Conservation (phyloP, 257 asterid species). For the Fraxinus cuspidata region DNA sequence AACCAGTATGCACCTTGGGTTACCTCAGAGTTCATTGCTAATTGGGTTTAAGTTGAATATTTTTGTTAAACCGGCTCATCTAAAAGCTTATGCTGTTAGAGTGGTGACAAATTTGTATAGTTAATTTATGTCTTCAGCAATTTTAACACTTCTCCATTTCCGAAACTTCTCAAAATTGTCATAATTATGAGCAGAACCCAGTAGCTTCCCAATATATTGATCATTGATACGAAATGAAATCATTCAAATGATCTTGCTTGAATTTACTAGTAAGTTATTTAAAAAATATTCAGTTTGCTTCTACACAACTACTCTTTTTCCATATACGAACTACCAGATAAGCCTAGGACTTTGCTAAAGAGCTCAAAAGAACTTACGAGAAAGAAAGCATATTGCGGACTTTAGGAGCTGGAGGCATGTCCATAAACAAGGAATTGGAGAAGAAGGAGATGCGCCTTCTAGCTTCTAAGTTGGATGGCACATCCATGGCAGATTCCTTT, state of each 20-base stretch:
- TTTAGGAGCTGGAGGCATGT: slow-evolving; percentile 97
- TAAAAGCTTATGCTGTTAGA: slow-evolving; percentile 10
- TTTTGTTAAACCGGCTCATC: neutral
- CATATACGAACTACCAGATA: slow-evolving; percentile 12
- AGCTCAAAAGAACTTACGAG: slow-evolving; percentile 67
- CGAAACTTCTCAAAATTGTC: neutral
- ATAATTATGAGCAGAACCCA: neutral
- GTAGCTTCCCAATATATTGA: neutral
- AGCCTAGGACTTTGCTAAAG: neutral
- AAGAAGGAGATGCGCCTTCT: slow-evolving; percentile 96
- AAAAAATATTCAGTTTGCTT: neutral
- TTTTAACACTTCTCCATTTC: neutral
- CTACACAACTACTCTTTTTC: neutral
- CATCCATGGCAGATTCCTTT: slow-evolving; percentile 99
- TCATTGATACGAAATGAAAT: neutral
- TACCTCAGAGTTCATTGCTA: neutral
- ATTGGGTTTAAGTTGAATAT: neutral
- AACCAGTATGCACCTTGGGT: neutral
- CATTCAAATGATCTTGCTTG: neutral
- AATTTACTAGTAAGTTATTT: neutral
- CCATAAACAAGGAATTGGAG: slow-evolving; percentile 98
- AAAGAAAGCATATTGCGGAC: slow-evolving; percentile 98
- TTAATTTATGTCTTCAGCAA: slow-evolving; percentile 4
- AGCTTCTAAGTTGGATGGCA: slow-evolving; percentile 96
- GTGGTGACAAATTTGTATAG: neutral